Evolutionary conservation across 352 stramenopile genomes (phyloP).

Genomic region (Globisporangium mamillatum): DNA sequence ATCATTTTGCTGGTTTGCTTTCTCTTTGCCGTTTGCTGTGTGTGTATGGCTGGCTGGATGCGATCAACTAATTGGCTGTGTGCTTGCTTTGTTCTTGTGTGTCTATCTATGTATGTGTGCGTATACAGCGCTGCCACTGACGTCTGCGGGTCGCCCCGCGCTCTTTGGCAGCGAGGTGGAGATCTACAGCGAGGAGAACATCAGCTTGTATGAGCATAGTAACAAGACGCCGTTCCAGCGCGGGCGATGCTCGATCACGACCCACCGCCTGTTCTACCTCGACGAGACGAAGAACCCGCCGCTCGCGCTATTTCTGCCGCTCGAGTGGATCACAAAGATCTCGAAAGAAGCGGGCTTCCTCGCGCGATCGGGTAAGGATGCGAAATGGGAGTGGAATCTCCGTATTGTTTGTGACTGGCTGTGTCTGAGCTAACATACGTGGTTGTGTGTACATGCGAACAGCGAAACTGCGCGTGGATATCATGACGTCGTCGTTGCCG

Average conservation of each 20-base stretch:
- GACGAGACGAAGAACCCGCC: conserved; percentile 50
- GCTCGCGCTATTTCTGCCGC: conserved; percentile 62
- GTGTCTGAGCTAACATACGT: neutral
- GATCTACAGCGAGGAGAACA: conserved; percentile 85
- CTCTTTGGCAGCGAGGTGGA: conserved; percentile 84
- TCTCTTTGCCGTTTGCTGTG: conserved; percentile 3
- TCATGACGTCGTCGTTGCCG: conserved; percentile 35
- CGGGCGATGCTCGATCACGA: conserved; percentile 79
- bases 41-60: neutral
- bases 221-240: conserved; percentile 71
- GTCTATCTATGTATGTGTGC: neutral
- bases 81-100: neutral
- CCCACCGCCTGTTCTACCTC: conserved; percentile 83
- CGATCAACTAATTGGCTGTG: neutral
- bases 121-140: conserved; percentile 59
- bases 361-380: conserved; percentile 45
- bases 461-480: conserved; percentile 80
- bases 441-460: neutral
- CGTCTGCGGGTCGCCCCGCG: conserved; percentile 58
- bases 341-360: conserved; percentile 84
- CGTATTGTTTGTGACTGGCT: neutral
- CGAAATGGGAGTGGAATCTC: neutral
- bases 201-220: conserved; percentile 78
- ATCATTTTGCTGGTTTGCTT: neutral
- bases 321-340: conserved; percentile 67